Percentiles rank a stretch among this genome's conserved stretches.
These are phyloP conservation scores for Exophiala calicioides DNA, from an alignment of 2,329 filamentous ascomycete genomes.

Conservation along the genomic window DNA sequence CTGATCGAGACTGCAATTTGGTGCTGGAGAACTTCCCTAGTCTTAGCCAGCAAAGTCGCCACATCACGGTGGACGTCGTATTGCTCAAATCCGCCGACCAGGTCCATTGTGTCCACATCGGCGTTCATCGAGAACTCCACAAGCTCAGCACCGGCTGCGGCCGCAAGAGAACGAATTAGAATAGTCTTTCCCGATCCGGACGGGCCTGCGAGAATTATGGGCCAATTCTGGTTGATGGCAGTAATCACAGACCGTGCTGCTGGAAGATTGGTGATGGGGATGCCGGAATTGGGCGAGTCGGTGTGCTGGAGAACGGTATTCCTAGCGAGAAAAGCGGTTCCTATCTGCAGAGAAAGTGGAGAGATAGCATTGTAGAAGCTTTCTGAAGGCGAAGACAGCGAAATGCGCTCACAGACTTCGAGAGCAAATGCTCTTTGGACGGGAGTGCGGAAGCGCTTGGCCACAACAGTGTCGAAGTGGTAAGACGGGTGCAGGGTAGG, in stretches of 20 bases:
- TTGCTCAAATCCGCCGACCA: constrained; percentile 96
- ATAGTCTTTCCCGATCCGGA: constrained; percentile 86
- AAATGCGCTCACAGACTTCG: constrained; percentile 45
- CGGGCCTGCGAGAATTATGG: constrained; percentile 82
- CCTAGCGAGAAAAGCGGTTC: constrained; percentile 69
- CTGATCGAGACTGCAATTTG: constrained; percentile 38
- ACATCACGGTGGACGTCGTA: constrained; percentile 76
- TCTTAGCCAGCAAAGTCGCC: constrained; percentile 58
- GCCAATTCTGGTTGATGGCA: constrained; percentile 82
- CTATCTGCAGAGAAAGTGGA: constrained; percentile 70
- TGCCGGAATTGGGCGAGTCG: constrained; percentile 36
- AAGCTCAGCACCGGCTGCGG: constrained; percentile 71
- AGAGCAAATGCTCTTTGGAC: constrained; percentile 67
- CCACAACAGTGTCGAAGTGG: constrained; percentile 78
- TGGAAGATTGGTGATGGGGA: constrained; percentile 53
- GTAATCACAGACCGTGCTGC: constrained; percentile 85
- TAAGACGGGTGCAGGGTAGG: constrained; percentile 66
- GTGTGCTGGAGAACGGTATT: constrained; percentile 45
- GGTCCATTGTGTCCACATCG: constrained; percentile 94
- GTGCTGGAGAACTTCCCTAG: constrained; percentile 51
- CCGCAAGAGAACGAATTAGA: constrained; percentile 77
- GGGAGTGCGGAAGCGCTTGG: constrained; percentile 78
- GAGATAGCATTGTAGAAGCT: constrained; percentile 74
- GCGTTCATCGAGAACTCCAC: constrained; percentile 87
- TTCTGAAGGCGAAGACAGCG: constrained; percentile 14